A percentile compares a stretch with the other conserved stretches of the same genome.
phyloP scores from a whole-genome alignment of 2,329 filamentous ascomycete genomes.

The Aciculosporium take region DNA sequence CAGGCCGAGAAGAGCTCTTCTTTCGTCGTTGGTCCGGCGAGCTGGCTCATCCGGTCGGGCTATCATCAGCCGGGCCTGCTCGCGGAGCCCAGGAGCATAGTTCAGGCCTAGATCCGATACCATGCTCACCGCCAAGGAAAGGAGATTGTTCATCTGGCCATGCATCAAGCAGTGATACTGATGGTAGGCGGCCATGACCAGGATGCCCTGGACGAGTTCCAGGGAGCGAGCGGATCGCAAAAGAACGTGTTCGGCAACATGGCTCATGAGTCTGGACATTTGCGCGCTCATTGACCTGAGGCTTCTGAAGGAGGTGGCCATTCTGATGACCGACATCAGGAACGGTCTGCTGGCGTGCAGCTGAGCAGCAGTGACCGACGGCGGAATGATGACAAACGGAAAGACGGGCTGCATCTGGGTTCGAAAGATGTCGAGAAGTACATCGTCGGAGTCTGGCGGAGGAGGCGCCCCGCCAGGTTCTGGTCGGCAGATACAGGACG shows the following conservation, averaged over 20 bases:
- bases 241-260: conserved; percentile 34
- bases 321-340: conserved; percentile 33
- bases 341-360: conserved; percentile 29
- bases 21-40: conserved; percentile 35
- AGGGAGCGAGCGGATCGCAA: conserved; percentile 34
- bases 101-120: conserved; percentile 33
- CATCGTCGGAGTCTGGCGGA: conserved; percentile 31
- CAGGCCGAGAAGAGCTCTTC: conserved; percentile 35
- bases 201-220: conserved; percentile 33
- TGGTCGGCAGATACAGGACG: conserved; percentile 32
- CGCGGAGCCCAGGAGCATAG: conserved; percentile 23
- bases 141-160: conserved; percentile 35
- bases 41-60: conserved; percentile 23
- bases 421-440: conserved; percentile 30
- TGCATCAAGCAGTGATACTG: conserved; percentile 41
- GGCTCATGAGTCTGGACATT: conserved; percentile 31
- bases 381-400: conserved; percentile 33
- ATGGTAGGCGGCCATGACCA: conserved; percentile 36
- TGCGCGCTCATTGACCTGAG: conserved; percentile 34
- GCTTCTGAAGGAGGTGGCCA: conserved; percentile 34
- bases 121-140: conserved; percentile 33
- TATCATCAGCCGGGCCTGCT: conserved; percentile 29
- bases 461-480: conserved; percentile 23
- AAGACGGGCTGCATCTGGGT: conserved; percentile 27
- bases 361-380: conserved; percentile 19